Evolutionary conservation across 208 protist genomes (phyloP).

Genomic region (Blechomonas ayalai): DNA sequence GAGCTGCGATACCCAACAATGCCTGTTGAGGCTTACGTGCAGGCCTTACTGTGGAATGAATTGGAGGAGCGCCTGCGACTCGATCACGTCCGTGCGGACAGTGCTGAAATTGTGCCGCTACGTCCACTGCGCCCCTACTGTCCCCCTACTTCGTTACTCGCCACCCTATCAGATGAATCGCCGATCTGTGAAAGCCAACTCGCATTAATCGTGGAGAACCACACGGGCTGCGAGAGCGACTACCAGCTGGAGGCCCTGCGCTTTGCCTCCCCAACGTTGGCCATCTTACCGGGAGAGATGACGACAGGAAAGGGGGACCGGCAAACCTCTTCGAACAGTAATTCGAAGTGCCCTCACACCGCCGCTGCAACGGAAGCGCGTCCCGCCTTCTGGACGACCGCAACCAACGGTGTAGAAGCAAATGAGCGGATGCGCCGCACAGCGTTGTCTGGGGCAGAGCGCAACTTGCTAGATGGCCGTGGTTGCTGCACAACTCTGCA

Average conservation of each 20-base stretch:
- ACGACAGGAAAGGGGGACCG: neutral
- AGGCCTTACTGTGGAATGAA: constrained; percentile 24
- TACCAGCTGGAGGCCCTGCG: constrained; percentile 29
- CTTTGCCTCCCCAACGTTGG: constrained; percentile 13
- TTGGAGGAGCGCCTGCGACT: neutral
- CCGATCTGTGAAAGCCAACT: constrained; percentile 35
- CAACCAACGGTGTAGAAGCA: constrained; percentile 43
- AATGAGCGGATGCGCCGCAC: constrained; percentile 36
- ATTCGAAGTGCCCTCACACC: too few relatives aligned
- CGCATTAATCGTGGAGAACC: constrained; percentile 35
- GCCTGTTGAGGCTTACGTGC: constrained; percentile 18
- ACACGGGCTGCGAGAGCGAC: constrained; percentile 48
- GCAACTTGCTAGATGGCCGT: constrained; percentile 68
- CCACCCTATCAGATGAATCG: constrained; percentile 41
- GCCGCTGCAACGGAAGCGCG: neutral
- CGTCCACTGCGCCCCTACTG: constrained; percentile 30
- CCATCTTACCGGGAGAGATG: neutral
- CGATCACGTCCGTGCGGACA: neutral
- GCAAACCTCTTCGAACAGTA: too few relatives aligned
- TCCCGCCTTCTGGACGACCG: constrained; percentile 62
- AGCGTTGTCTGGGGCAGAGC: constrained; percentile 44
- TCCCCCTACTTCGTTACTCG: constrained; percentile 21
- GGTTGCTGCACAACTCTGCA: constrained; percentile 44
- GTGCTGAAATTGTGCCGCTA: too few relatives aligned
- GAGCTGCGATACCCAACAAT: too few relatives aligned